Conservation (phyloP, 768 basidiomycete genomes). For the Kwoniella sp. region DNA sequence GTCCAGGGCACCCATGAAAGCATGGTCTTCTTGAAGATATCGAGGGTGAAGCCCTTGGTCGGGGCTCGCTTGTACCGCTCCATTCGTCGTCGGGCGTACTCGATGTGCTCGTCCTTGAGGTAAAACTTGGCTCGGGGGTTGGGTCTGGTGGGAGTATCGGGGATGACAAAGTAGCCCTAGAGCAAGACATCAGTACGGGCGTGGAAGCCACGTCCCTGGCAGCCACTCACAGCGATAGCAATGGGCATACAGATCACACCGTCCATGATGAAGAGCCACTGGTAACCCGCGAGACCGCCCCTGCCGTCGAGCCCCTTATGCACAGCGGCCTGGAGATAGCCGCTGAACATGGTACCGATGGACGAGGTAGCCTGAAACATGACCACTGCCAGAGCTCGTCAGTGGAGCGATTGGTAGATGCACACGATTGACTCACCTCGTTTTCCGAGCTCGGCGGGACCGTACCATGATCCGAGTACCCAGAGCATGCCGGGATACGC, state of each 20-base stretch:
- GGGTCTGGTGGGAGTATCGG: constrained; percentile 13
- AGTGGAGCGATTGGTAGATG: not conserved
- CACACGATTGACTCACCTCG: constrained; percentile 5
- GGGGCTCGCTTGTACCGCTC: constrained; percentile 12
- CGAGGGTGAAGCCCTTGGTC: constrained; percentile 18
- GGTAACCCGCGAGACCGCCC: constrained; percentile 22
- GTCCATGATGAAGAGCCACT: constrained; percentile 23
- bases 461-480: constrained; percentile 20
- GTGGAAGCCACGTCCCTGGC: not conserved
- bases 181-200: not conserved
- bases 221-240: constrained; percentile 17
- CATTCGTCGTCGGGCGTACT: constrained; percentile 13
- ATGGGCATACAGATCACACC: constrained; percentile 28
- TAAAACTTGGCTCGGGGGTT: constrained; percentile 16
- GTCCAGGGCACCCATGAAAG: constrained; percentile 20
- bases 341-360: constrained; percentile 21
- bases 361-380: constrained; percentile 15
- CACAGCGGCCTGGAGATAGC: constrained; percentile 20
- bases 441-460: constrained; percentile 13
- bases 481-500: constrained; percentile 7
- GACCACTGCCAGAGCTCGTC: constrained; percentile 13
- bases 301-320: constrained; percentile 17
- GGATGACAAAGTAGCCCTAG: constrained; percentile 27
- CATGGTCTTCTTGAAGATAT: constrained; percentile 23
- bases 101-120: constrained; percentile 20